phyloP scores from a whole-genome alignment of 176 grass and related monocot species.

The Oryza australiensis region DNA sequence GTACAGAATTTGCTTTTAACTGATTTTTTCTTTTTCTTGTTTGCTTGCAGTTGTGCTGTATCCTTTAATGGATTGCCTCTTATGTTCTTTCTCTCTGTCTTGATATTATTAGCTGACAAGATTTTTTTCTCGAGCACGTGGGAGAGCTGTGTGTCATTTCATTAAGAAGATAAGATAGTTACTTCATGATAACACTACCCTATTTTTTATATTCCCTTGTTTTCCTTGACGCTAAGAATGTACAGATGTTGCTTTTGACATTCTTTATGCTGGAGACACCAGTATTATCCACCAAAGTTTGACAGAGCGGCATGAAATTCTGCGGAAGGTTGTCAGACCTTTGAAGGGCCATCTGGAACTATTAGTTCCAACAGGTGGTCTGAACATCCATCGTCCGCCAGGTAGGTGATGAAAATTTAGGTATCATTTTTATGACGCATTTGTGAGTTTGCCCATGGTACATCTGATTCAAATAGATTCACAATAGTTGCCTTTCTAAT shows the following conservation, averaged over 20 bases:
- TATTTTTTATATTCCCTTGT: constrained; percentile 33
- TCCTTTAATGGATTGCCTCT: constrained; percentile 48
- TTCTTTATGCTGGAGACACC: constrained; percentile 90
- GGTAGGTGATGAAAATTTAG: constrained; percentile 47
- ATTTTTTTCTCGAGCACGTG: background rate
- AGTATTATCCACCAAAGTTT: constrained; percentile 95
- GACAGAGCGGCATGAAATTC: constrained; percentile 66
- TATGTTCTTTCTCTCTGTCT: constrained; percentile 33
- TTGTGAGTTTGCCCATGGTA: background rate
- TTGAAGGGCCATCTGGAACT: constrained; percentile 84
- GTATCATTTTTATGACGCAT: background rate
- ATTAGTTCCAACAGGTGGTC: constrained; percentile 76
- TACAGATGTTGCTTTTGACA: constrained; percentile 94
- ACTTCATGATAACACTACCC: background rate
- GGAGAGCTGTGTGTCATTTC: no score
- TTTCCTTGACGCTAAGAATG: constrained; percentile 57
- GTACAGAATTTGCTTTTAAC: constrained; percentile 22
- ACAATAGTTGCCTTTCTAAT: background rate
- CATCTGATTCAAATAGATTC: constrained; percentile 2
- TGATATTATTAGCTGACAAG: background rate
- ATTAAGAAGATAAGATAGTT: no score
- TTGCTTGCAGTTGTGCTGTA: constrained; percentile 93
- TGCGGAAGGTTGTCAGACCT: constrained; percentile 73
- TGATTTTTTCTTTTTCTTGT: constrained; percentile 27
- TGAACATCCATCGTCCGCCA: constrained; percentile 55